phyloP scores from a whole-genome alignment of 2,329 filamentous ascomycete genomes.

The Biscogniauxia sp. region DNA sequence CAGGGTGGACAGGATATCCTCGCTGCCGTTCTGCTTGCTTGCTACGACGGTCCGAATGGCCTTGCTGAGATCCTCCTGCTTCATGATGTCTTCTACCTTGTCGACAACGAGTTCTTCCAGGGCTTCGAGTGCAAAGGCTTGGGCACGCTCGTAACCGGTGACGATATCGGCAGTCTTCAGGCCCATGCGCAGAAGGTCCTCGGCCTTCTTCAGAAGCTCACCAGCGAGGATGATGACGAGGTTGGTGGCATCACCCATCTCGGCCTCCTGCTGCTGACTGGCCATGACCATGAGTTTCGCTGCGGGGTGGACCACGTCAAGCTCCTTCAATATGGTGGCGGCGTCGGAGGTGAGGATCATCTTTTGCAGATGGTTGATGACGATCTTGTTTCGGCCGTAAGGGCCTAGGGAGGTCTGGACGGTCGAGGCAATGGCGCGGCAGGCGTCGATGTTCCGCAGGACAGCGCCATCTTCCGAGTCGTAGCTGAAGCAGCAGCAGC shows the following conservation, averaged over 20 bases:
- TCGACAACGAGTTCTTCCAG: slow-evolving; percentile 90
- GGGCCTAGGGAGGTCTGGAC: slow-evolving; percentile 96
- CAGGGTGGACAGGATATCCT: slow-evolving; percentile 81
- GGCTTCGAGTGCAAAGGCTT: slow-evolving; percentile 79
- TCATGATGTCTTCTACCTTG: slow-evolving; percentile 80
- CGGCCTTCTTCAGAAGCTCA: slow-evolving; percentile 93
- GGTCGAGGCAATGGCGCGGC: slow-evolving; percentile 89
- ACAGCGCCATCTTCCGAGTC: slow-evolving; percentile 99
- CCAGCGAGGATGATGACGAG: slow-evolving; percentile 94
- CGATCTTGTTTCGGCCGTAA: slow-evolving; percentile 98
- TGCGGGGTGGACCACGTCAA: slow-evolving; percentile 97
- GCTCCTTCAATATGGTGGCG: slow-evolving; percentile 92
- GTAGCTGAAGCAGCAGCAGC: slow-evolving; percentile 64
- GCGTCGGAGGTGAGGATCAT: slow-evolving; percentile 99
- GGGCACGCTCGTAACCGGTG: slow-evolving; percentile 91
- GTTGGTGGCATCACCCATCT: slow-evolving; percentile 99
- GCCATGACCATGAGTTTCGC: slow-evolving; percentile 98
- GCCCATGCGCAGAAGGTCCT: slow-evolving; percentile 94
- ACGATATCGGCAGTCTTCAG: slow-evolving; percentile 98
- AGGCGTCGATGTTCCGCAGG: slow-evolving; percentile 97
- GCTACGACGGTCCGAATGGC: slow-evolving; percentile 93
- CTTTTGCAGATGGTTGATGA: slow-evolving; percentile 99
- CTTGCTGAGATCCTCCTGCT: slow-evolving; percentile 84
- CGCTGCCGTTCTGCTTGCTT: slow-evolving; percentile 93
- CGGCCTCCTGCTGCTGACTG: slow-evolving; percentile 95